Evolutionary conservation across 2,329 filamentous ascomycete genomes (phyloP), one percentile per base, ranked within the genome.

Genomic region (Purpureocillium lavendulum): DNA sequence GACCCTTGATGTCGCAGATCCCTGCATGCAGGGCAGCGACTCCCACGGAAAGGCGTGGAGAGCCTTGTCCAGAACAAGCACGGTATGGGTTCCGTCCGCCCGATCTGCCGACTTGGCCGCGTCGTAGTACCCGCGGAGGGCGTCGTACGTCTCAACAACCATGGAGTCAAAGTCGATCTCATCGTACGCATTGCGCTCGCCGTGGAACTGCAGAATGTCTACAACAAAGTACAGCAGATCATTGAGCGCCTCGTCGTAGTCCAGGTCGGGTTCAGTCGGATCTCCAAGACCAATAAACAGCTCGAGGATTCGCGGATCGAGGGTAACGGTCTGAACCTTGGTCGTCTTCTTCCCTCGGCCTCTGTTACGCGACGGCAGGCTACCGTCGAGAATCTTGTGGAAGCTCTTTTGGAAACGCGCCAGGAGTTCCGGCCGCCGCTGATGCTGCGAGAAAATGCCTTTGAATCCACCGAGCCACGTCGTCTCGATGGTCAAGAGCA

Each of bases 21-120:
- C 76, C 46, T 86, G 75, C 55, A 98, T 76, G 56, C 87, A 96
- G 0, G 89, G 87, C 30, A 98, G 66, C 1, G 87, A 95, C 57
- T 98, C 92, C 92, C 94, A 98, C 0, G 92, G 92, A 53, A 98
- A 94, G 2, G 78, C 71, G 53, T 97, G 92, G 2, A 98, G 71
- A 3, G 84, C 75, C 60, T 95, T 96, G 62, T 98, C 92, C 6
- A 98, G 71, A 7, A 98, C 80, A 3, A 98, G 70, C 39, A 98
- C 83, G 0, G 87, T 90, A 56, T 98, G 92, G 2, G 59, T 57
- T 24, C 66, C 67, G 10, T 64, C 59, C 26, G 67, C 64, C 7
- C 61, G 57, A 24, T 65, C 56, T 40, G 65, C 59, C 32, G 54
- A 52, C 35, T 64, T 66, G 18, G 61, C 61, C 0, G 67, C 64